These are phyloP conservation scores for Niveomyces coronatus DNA, from an alignment of 2,329 filamentous ascomycete species.

Conservation along the genomic window DNA sequence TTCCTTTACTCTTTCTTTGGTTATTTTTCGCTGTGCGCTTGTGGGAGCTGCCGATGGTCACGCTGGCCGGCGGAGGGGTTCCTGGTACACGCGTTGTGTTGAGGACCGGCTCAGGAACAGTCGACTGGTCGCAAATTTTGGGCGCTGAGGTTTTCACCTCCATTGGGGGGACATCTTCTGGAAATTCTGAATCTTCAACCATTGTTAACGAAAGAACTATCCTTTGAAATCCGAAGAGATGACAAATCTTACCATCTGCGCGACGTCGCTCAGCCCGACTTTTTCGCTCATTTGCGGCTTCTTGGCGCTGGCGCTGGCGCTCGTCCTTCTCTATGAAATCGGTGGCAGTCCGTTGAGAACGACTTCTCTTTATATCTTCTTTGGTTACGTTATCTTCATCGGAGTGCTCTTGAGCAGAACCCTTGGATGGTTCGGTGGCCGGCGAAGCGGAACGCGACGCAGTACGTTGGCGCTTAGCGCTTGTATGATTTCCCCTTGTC, in stretches of 20 bases:
- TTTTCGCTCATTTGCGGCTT: slow-evolving; percentile 71
- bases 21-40: slow-evolving; percentile 53
- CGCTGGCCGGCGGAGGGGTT: slow-evolving; percentile 35
- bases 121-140: slow-evolving; percentile 22
- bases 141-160: slow-evolving; percentile 18
- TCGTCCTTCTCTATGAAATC: slow-evolving; percentile 62
- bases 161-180: slow-evolving; percentile 54
- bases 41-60: slow-evolving; percentile 35
- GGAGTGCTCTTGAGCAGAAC: slow-evolving; percentile 49
- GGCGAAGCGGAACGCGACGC: slow-evolving; percentile 62
- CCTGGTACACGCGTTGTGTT: slow-evolving; percentile 22
- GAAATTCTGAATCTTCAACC: slow-evolving; percentile 55
- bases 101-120: slow-evolving; percentile 19
- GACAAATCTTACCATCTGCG: slow-evolving; percentile 55
- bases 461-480: slow-evolving; percentile 74
- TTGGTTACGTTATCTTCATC: slow-evolving; percentile 54
- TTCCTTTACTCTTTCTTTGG: slow-evolving; percentile 57
- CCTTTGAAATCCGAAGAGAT: not conserved
- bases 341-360: slow-evolving; percentile 48
- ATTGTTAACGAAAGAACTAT: slow-evolving; percentile 10
- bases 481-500: slow-evolving; percentile 52
- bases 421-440: slow-evolving; percentile 33
- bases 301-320: slow-evolving; percentile 60
- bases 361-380: slow-evolving; percentile 48
- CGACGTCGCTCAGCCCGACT: slow-evolving; percentile 71